Evolutionary conservation across 306 rosid species (phyloP).

Genomic region (Quercus suber): DNA sequence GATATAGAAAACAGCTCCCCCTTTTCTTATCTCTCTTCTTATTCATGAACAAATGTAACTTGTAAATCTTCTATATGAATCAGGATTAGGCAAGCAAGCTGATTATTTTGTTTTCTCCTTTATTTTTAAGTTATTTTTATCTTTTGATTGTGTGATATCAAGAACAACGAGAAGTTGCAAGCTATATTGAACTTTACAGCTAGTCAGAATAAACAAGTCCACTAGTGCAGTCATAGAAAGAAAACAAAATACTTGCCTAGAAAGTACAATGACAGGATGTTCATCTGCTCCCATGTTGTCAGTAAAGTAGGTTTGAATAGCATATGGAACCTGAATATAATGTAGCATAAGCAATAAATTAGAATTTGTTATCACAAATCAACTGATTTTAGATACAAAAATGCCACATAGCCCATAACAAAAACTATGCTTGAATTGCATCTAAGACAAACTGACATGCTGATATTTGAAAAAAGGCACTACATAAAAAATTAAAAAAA

Average conservation of each 20-base stretch:
- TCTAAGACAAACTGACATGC: neutral
- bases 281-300: constrained; percentile 61
- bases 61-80: too few species aligned
- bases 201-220: neutral
- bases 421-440: neutral
- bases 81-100: neutral
- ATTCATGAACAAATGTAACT: too few species aligned
- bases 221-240: constrained; percentile 3
- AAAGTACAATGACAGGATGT: constrained; percentile 81
- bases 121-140: neutral
- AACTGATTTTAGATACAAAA: neutral
- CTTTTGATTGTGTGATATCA: neutral
- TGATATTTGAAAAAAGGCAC: neutral
- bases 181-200: neutral
- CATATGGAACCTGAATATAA: constrained; percentile 73
- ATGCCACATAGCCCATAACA: neutral
- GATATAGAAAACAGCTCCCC: too few species aligned
- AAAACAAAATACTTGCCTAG: constrained; percentile 50
- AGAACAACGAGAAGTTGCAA: neutral
- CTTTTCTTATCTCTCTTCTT: too few species aligned
- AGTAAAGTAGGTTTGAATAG: constrained; percentile 60
- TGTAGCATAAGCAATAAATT: constrained; percentile 26
- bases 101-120: neutral
- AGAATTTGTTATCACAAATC: constrained; percentile 13
- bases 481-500: neutral